A percentile compares a stretch with the other conserved stretches of the same genome.
phyloP scores from a whole-genome alignment of 257 asterid species.

The Solanum gracilifrons region DNA sequence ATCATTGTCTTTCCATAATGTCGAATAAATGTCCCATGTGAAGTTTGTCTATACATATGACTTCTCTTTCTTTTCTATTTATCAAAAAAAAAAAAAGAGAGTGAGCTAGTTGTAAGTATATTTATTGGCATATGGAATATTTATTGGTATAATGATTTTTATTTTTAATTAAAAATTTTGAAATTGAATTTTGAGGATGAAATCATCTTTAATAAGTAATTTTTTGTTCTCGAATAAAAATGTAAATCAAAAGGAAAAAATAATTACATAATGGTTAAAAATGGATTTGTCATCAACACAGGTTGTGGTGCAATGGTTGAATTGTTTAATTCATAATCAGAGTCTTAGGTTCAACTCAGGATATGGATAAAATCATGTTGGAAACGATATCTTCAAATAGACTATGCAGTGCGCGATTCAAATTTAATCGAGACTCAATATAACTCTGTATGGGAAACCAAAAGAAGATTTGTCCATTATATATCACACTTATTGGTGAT shows the following conservation, averaged over 20 bases:
- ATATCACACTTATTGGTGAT: background rate
- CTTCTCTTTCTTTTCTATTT: background rate
- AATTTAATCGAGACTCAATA: background rate
- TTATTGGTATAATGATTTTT: background rate
- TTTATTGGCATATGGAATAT: background rate
- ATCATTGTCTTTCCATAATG: background rate
- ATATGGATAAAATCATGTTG: too few species aligned
- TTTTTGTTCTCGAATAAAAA: background rate
- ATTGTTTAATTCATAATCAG: background rate
- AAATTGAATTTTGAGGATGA: background rate
- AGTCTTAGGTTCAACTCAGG: background rate
- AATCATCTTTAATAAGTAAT: background rate
- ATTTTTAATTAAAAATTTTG: background rate
- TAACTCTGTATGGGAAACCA: background rate
- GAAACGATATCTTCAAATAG: too few species aligned
- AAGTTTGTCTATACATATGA: background rate
- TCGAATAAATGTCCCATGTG: conserved; percentile 3
- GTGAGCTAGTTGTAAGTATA: background rate
- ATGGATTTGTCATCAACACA: background rate
- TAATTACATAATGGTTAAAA: background rate
- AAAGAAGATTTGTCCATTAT: background rate
- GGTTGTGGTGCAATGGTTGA: background rate
- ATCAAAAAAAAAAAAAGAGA: background rate
- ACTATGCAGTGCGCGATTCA: fast-evolving
- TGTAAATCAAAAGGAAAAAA: background rate